Percentiles rank a stretch among this genome's conserved stretches.
phyloP scores from a whole-genome alignment of 2,329 filamentous ascomycete species.

The Immersiporthe knoxdaviesiana region DNA sequence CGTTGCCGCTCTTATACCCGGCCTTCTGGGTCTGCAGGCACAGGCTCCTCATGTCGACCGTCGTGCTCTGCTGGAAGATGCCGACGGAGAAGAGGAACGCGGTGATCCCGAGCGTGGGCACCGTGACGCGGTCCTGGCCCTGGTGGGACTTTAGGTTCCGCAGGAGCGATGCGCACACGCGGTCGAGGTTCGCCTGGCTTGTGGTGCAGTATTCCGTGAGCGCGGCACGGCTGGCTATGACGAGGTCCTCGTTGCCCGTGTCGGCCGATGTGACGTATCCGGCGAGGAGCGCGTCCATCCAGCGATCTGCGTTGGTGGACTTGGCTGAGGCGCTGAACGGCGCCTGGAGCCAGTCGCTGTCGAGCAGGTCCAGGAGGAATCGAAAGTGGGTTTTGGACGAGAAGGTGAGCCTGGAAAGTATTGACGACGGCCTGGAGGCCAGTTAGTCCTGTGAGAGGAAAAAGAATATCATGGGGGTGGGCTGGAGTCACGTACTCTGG shows the following conservation, averaged over 20 bases:
- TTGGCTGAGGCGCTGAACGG: conserved; percentile 42
- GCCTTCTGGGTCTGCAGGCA: conserved; percentile 75
- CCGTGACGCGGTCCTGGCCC: conserved; percentile 69
- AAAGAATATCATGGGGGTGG: neutral
- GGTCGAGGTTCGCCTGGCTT: conserved; percentile 44
- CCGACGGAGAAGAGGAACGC: conserved; percentile 75
- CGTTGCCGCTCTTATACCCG: conserved; percentile 80
- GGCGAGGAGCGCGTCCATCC: conserved; percentile 60
- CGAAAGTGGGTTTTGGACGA: conserved; percentile 65
- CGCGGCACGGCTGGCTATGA: conserved; percentile 69
- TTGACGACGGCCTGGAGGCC: conserved; percentile 39
- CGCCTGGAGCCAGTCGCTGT: conserved; percentile 41
- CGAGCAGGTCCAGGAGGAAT: conserved; percentile 54
- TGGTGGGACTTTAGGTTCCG: conserved; percentile 57
- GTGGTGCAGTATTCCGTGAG: conserved; percentile 58
- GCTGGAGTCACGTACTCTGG: conserved; percentile 46
- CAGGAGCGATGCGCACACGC: conserved; percentile 55
- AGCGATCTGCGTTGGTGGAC: conserved; percentile 39
- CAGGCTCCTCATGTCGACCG: conserved; percentile 56
- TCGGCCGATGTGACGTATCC: conserved; percentile 76
- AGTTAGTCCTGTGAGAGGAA: conserved; percentile 7
- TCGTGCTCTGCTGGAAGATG: conserved; percentile 47
- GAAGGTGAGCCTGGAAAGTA: conserved; percentile 48
- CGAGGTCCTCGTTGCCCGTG: conserved; percentile 75
- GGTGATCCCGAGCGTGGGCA: conserved; percentile 76